phyloP scores from a whole-genome alignment of 2,329 filamentous ascomycete species.

The Aureobasidium melanogenum region DNA sequence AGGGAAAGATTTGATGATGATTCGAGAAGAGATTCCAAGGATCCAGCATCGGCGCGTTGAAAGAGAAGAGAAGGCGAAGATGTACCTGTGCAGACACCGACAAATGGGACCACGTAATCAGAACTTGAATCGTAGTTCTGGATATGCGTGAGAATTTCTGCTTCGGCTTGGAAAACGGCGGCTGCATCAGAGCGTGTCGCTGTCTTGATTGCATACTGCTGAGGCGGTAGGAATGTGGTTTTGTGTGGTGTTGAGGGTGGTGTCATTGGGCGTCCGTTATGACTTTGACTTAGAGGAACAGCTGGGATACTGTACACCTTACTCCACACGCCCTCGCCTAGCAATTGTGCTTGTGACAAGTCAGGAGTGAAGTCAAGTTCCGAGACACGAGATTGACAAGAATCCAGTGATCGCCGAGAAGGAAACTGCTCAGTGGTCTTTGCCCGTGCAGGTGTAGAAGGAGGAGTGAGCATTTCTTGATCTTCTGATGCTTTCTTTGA shows the following conservation, averaged over 20 bases:
- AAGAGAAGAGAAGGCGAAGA: slow-evolving; percentile 22
- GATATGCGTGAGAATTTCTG: slow-evolving; percentile 24
- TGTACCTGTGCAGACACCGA: slow-evolving; percentile 24
- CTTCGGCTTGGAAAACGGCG: slow-evolving; percentile 27
- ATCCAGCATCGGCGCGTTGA: slow-evolving; percentile 25
- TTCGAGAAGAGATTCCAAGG: slow-evolving; percentile 21
- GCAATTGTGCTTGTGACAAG: slow-evolving; percentile 20
- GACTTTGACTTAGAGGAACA: not conserved
- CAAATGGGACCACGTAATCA: slow-evolving; percentile 25
- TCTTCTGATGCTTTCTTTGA: not conserved
- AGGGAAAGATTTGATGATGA: not conserved
- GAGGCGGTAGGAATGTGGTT: not conserved
- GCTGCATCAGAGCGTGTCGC: slow-evolving; percentile 24
- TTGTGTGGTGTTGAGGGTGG: slow-evolving; percentile 16
- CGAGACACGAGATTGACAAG: not conserved
- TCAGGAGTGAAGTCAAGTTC: not conserved
- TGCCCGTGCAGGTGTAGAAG: slow-evolving; percentile 1
- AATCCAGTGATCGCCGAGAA: not conserved
- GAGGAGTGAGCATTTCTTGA: slow-evolving; percentile 9
- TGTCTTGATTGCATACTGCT: slow-evolving; percentile 26
- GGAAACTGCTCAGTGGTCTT: not conserved
- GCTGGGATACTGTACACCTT: slow-evolving; percentile 26
- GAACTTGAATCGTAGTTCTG: slow-evolving; percentile 17
- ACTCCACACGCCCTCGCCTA: slow-evolving; percentile 29
- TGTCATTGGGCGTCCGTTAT: slow-evolving; percentile 5